A percentile compares a stretch with the other conserved stretches of the same genome.
Evolutionary conservation across 495 filamentous ascomycete genomes (phyloP).

Genomic region (Pyronema domesticum): DNA sequence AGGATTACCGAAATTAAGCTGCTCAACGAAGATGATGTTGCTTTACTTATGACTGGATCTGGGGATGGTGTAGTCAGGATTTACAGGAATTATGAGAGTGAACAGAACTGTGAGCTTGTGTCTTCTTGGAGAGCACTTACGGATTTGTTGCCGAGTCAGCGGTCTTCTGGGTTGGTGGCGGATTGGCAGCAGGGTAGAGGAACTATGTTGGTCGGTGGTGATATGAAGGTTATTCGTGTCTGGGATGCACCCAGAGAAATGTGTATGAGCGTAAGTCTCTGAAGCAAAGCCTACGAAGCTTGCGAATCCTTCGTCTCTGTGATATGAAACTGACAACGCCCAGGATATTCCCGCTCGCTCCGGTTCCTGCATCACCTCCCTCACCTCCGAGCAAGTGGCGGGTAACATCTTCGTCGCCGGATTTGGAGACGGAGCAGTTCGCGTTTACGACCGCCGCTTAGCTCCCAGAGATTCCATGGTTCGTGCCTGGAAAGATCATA

Average conservation of each 20-base stretch:
- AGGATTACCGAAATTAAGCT: conserved; percentile 88
- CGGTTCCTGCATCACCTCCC: conserved; percentile 80
- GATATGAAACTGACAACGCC: background rate
- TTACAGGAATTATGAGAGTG: conserved; percentile 73
- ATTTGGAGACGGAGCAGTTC: conserved; percentile 89
- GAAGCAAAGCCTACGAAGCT: background rate
- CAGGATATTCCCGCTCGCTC: conserved; percentile 88
- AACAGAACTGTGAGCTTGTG: conserved; percentile 62
- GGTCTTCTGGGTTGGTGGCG: conserved; percentile 87
- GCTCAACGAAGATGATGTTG: conserved; percentile 96
- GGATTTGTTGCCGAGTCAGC: conserved; percentile 76
- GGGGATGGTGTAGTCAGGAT: conserved; percentile 87
- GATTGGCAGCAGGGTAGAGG: conserved; percentile 98
- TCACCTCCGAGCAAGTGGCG: conserved; percentile 93
- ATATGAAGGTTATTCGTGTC: conserved; percentile 84
- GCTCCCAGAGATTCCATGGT: conserved; percentile 74
- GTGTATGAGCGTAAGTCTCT: conserved; percentile 48
- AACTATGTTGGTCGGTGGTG: conserved; percentile 80
- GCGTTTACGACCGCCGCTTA: conserved; percentile 80
- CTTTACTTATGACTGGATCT: conserved; percentile 81
- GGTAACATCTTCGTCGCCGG: conserved; percentile 90
- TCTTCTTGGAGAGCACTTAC: conserved; percentile 81
- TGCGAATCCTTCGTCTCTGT: background rate
- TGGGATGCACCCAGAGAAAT: conserved; percentile 92
- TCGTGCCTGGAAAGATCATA: conserved; percentile 87